Base-by-base conservation (phyloP, 768 basidiomycete species). In the Boletales sp. region DNA sequence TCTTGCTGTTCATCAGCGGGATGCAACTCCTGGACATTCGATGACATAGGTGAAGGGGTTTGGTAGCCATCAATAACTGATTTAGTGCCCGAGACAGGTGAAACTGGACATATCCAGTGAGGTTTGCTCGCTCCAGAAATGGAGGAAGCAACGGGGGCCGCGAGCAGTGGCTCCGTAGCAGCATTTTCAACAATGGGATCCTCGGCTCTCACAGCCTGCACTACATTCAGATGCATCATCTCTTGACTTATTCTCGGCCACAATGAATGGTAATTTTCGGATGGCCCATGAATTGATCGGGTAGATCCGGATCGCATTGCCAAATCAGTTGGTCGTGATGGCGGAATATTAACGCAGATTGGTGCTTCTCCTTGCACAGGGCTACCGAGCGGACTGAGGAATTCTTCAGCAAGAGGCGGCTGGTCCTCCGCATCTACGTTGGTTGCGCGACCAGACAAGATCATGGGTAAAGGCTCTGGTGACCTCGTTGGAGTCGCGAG, bases 181-280 rank as follows among this genome's bases (percentile, higher is more conserved):
- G 25, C 15, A 3, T 35, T 28, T 41, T 52, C 50, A 3, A 21
- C 17, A 36, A 12, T n/a, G 8, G 31, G 8, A 28, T 38, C 34
- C 13, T 15, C 42, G 18, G 13, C 15, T 30, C 46, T 42, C 37
- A 17, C 13, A 31, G 19, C 49, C 39, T 57, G 57, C 30, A 41
- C 39, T 3, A 56, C 55, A 49, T 65, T 59, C 32, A 72, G 46
- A 46, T 71, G 67, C 44, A 60, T 59, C 54, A 73, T 66, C 55
- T 74, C 72, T 49, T 71, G 69, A 25, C 64, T 65, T 18, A 68
- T 64, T 49, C 58, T 68, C 8, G 69, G 70, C 71, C 71, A 72
- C 46, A 66, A 50, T 44, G 66, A 54, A 50, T 57, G 46, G 46
- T 62, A 47, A 42, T 59, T 45, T 46, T 68, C 63, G 46, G 53